These are phyloP conservation scores for Sporothrix humicola DNA, from an alignment of 2,329 filamentous ascomycete species.

Conservation along the genomic window DNA sequence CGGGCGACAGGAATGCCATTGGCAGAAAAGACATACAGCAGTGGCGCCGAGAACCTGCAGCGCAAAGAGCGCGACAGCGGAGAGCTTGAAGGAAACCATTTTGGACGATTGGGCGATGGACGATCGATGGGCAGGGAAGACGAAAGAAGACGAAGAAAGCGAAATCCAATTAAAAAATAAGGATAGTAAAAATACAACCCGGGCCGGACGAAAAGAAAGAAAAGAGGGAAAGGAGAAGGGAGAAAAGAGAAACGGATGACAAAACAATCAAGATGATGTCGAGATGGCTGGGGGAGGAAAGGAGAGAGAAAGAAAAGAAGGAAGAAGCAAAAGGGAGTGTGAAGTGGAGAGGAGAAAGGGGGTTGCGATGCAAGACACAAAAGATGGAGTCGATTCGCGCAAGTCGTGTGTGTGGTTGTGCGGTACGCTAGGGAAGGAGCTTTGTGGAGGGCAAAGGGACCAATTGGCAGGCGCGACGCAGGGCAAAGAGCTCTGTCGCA, in stretches of 20 bases:
- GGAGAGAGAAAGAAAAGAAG: conserved; percentile 34
- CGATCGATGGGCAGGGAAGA: conserved; percentile 8
- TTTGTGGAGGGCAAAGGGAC: conserved; percentile 8
- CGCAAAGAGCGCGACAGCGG: conserved; percentile 73
- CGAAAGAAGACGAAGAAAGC: conserved; percentile 32
- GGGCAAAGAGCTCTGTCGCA: conserved; percentile 29
- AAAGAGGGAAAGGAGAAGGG: conserved; percentile 33
- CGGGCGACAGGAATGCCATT: background rate
- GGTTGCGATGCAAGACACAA: conserved; percentile 29
- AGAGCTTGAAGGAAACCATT: conserved; percentile 78
- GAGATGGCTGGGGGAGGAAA: conserved; percentile 23
- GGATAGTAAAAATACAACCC: conserved; percentile 4
- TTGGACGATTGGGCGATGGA: conserved; percentile 41
- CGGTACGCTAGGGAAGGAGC: conserved; percentile 23
- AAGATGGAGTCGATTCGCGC: conserved; percentile 22
- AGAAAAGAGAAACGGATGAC: conserved; percentile 32
- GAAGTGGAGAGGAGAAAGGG: conserved; percentile 14
- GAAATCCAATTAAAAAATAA: conserved; percentile 11
- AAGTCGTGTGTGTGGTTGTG: conserved; percentile 27
- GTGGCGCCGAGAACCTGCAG: conserved; percentile 69
- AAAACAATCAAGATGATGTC: background rate
- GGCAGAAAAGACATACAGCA: conserved; percentile 57
- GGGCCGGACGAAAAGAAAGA: conserved; percentile 13
- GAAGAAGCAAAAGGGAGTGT: conserved; percentile 11
- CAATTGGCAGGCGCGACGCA: conserved; percentile 22